phyloP scores from a whole-genome alignment of 805 yeast species.

The Kazachstania taianensis region DNA sequence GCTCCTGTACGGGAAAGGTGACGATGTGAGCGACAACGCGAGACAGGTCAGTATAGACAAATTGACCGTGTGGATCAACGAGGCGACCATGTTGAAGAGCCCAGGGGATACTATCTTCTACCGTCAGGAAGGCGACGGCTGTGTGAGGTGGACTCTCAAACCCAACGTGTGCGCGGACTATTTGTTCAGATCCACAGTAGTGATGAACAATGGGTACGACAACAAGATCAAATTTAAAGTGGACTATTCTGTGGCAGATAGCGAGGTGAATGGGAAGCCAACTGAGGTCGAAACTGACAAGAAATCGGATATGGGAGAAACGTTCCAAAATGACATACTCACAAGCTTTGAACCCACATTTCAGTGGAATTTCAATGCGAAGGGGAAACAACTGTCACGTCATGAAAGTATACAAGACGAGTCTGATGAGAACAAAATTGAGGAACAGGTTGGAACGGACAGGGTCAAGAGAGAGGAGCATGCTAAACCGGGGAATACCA shows the following conservation, averaged over 20 bases:
- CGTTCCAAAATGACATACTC: conserved; percentile 13
- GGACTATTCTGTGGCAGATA: neutral
- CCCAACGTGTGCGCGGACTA: conserved; percentile 8
- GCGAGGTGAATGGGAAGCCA: neutral
- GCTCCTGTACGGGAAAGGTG: neutral
- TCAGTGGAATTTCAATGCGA: conserved; percentile 6
- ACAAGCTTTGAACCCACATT: conserved; percentile 23
- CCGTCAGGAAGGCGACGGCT: neutral
- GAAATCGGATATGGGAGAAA: conserved; percentile 2
- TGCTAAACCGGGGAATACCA: neutral
- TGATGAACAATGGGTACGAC: conserved; percentile 28
- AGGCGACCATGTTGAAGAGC: conserved; percentile 16
- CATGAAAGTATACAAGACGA: neutral
- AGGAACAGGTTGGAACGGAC: neutral
- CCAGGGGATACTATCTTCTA: conserved; percentile 5
- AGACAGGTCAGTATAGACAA: neutral
- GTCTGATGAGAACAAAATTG: neutral
- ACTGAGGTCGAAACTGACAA: neutral
- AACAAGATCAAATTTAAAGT: conserved; percentile 16
- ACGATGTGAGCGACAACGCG: neutral
- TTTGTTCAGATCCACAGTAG: conserved; percentile 23
- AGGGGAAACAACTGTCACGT: neutral
- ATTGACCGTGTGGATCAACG: conserved; percentile 23
- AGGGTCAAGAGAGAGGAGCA: neutral
- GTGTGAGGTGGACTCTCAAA: neutral